A percentile compares a stretch with the other conserved stretches of the same genome.
phyloP scores from a whole-genome alignment of 805 yeast genomes.

The Metschnikowia aberdeeniae region DNA sequence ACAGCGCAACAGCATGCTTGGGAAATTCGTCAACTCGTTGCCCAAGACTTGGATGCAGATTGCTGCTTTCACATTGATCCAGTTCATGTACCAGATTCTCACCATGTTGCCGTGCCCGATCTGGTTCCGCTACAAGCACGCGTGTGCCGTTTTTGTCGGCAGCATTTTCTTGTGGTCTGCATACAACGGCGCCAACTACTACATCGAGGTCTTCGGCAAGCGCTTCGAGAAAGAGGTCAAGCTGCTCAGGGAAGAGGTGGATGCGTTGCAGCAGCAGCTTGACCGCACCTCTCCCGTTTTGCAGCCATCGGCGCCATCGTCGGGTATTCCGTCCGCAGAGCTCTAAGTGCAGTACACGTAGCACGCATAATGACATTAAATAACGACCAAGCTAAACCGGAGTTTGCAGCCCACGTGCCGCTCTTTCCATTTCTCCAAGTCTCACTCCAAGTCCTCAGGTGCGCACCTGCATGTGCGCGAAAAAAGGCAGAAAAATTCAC shows the following conservation, averaged over 20 bases:
- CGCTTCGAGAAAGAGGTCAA: constrained; percentile 82
- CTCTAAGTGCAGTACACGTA: background rate
- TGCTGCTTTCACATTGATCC: constrained; percentile 78
- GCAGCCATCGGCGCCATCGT: background rate
- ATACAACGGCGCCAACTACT: constrained; percentile 93
- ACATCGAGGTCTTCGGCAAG: constrained; percentile 87
- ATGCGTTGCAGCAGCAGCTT: constrained; percentile 45
- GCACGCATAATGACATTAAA: no score
- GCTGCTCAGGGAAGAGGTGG: constrained; percentile 67
- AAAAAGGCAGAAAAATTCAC: constrained; percentile 6
- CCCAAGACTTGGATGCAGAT: constrained; percentile 85
- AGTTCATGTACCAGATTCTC: constrained; percentile 77
- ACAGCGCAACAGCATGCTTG: constrained; percentile 60
- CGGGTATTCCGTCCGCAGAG: background rate
- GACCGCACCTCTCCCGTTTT: constrained; percentile 4
- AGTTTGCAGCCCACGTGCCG: no score
- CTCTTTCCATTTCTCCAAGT: no score
- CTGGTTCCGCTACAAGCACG: constrained; percentile 69
- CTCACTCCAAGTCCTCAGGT: background rate
- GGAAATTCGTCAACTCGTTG: constrained; percentile 71
- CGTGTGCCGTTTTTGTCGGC: constrained; percentile 64
- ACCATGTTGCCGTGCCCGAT: constrained; percentile 89
- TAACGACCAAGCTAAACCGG: no score
- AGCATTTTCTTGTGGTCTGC: constrained; percentile 76
- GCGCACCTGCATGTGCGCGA: constrained; percentile 4